These are phyloP conservation scores for Calonectria henricotiae DNA, from an alignment of 2,329 filamentous ascomycete species.

Conservation along the genomic window DNA sequence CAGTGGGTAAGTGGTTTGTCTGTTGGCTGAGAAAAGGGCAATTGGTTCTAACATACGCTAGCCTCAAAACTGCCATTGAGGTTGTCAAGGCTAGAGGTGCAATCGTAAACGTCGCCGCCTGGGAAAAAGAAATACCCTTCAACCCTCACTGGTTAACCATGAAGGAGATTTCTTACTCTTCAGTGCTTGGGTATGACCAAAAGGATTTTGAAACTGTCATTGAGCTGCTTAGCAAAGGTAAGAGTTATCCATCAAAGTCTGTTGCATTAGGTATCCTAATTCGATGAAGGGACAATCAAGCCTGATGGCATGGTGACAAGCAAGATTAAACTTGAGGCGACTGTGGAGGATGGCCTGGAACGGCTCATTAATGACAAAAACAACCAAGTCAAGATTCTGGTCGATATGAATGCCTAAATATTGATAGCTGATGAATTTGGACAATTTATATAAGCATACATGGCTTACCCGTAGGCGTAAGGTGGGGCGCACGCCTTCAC, in stretches of 20 bases:
- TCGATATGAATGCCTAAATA: background rate
- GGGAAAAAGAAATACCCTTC: background rate
- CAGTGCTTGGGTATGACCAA: background rate
- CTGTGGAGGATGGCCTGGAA: background rate
- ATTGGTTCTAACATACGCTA: background rate
- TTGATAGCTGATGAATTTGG: background rate
- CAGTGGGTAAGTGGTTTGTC: background rate
- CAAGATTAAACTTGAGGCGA: constrained; percentile 1
- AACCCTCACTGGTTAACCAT: background rate
- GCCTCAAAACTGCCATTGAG: background rate
- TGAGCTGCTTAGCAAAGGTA: background rate
- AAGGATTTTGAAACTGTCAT: constrained; percentile 1
- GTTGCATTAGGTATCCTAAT: background rate
- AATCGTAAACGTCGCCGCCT: constrained; percentile 1
- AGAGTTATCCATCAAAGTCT: background rate
- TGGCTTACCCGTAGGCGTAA: too few species aligned
- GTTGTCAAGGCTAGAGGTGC: background rate
- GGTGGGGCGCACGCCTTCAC: too few species aligned
- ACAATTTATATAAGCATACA: too few species aligned
- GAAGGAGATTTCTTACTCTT: background rate
- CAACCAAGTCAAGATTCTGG: constrained; percentile 4
- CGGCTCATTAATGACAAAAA: constrained; percentile 6
- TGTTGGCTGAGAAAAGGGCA: too few species aligned
- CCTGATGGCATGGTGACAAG: constrained; percentile 4
- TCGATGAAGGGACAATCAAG: background rate